These are phyloP conservation scores for Colletotrichum falcatum DNA, from an alignment of 2,329 filamentous ascomycete species.

Conservation along the genomic window DNA sequence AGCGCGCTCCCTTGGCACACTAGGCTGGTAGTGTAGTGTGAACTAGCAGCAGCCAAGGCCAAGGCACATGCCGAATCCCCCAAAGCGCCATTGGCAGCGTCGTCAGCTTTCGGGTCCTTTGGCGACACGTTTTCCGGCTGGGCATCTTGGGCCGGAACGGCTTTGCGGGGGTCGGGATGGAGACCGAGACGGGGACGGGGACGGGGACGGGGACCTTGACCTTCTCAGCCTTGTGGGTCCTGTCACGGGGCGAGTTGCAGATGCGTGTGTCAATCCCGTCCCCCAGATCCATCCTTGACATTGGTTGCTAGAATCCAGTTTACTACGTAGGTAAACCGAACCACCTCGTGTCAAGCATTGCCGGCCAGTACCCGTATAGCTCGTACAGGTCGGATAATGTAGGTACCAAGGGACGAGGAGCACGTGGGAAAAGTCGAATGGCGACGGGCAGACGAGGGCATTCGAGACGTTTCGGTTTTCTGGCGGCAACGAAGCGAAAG, in stretches of 20 bases:
- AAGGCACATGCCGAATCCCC: not conserved
- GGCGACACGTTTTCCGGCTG: slow-evolving; percentile 33
- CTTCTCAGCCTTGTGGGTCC: slow-evolving; percentile 39
- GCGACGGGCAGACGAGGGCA: not conserved
- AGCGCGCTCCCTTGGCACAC: no score
- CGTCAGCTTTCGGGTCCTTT: slow-evolving; percentile 19
- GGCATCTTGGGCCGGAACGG: slow-evolving; percentile 26
- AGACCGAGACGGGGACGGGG: no score
- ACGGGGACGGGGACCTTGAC: not conserved
- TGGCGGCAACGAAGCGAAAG: not conserved
- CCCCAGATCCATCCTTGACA: not conserved
- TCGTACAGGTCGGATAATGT: no score
- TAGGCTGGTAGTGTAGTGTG: no score
- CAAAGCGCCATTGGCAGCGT: slow-evolving; percentile 6
- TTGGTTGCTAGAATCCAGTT: not conserved
- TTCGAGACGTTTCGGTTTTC: not conserved
- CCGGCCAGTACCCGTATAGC: no score
- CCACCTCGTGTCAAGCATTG: no score
- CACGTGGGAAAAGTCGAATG: not conserved
- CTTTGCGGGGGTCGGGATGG: not conserved
- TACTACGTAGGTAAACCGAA: not conserved
- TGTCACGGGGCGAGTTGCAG: not conserved
- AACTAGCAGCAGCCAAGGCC: not conserved
- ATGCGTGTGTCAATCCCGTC: not conserved
- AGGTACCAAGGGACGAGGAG: no score